Evolutionary conservation across 768 basidiomycete species (phyloP).

Genomic region (Panus rudis): DNA sequence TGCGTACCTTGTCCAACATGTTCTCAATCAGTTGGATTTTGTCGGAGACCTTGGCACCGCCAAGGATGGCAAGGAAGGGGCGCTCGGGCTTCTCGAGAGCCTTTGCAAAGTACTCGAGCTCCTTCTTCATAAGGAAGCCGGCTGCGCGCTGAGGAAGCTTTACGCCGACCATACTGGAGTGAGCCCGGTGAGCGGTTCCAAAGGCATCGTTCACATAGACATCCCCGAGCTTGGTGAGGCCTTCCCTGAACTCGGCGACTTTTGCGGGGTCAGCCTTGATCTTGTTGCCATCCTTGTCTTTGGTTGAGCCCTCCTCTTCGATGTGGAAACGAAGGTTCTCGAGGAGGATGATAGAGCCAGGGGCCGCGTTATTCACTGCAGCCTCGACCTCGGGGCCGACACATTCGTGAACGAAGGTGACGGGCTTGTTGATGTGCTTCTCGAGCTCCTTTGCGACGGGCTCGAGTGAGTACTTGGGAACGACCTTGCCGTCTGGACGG

Average conservation of each 20-base stretch:
- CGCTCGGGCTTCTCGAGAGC: constrained; percentile 90
- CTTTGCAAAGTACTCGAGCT: constrained; percentile 98
- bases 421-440: constrained; percentile 59
- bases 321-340: constrained; percentile 99
- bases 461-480: constrained; percentile 84
- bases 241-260: constrained; percentile 78
- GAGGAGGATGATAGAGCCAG: constrained; percentile 78
- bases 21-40: constrained; percentile 99
- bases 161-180: constrained; percentile 98
- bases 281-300: constrained; percentile 92
- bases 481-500: constrained; percentile 88
- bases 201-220: constrained; percentile 99
- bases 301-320: constrained; percentile 92
- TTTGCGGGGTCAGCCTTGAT: constrained; percentile 83
- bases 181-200: constrained; percentile 96
- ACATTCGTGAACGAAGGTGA: constrained; percentile 79
- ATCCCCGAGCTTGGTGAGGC: constrained; percentile 87
- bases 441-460: constrained; percentile 80
- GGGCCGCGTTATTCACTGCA: constrained; percentile 57
- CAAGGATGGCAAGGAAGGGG: constrained; percentile 97
- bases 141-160: constrained; percentile 88
- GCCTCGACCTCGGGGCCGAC: constrained; percentile 83
- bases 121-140: constrained; percentile 97
- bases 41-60: constrained; percentile 98
- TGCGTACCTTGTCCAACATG: constrained; percentile 88